Base-by-base conservation (phyloP, 1,284 basidiomycete species). In the Takashimella tepidaria region DNA sequence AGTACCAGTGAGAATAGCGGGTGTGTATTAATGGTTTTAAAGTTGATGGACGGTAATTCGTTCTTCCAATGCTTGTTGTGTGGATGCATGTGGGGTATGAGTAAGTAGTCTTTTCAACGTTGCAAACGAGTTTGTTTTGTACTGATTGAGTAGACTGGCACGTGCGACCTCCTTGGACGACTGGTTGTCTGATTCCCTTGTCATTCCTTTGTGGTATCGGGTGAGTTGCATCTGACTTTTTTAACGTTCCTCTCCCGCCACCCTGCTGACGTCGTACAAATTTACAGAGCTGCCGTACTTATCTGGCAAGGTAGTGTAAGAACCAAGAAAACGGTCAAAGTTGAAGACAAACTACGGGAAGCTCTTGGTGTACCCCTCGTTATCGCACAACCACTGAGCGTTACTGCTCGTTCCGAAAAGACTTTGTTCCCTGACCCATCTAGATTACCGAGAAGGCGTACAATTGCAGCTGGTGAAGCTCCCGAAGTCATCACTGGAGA, bases 61-160 rank as follows among this genome's bases (percentile, higher is more conserved):
- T 73, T 89, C 51, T 91, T 91, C 70, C 89, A 91, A 54, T 73
- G 70, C 53, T 79, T 87, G n/a, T 76, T 89, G 11, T 88, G 87
- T 61, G 86, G 82, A 2, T 84, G 82, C 41, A 92, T 92, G 84
- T 92, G 89, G 90, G 81, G 85, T 2, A 72, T 92, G 65, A 82
- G 66, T 65, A 56, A 64, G 61, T 65, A 51, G 44, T 24, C 10
- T 45, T 6, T 8, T 25, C 13, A 42, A 12, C 13, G 24, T 16
- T 26, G 6, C 22, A n/a, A n/a, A n/a, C n/a, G n/a, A n/a, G n/a
- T n/a, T n/a, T 24, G 3, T 45, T 41, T 25, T 4, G 13, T 10
- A 51, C 31, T 26, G 55, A 10, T 37, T 23, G 50, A 11, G 22
- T 37, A 65, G 66, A 74, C 47, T 57, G 69, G 44, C 68, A 72